These are phyloP conservation scores for Wickerhamiella kazuoi DNA, from an alignment of 805 yeast genomes.

Conservation along the genomic window DNA sequence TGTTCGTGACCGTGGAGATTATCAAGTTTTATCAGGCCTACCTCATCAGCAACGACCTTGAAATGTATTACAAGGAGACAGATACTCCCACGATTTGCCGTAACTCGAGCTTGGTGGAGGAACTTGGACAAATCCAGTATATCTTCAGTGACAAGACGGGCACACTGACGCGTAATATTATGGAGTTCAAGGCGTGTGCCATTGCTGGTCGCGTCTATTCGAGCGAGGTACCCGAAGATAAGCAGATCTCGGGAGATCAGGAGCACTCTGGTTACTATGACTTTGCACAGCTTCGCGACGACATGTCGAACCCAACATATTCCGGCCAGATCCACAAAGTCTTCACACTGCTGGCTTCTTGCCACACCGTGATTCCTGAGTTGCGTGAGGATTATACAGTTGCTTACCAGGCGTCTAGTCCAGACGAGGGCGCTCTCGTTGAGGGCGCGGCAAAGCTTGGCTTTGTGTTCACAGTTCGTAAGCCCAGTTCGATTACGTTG, in stretches of 20 bases:
- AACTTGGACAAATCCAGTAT: constrained; percentile 89
- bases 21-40: constrained; percentile 91
- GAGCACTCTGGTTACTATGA: constrained; percentile 62
- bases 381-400: constrained; percentile 32
- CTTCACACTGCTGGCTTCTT: constrained; percentile 67
- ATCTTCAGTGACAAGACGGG: constrained; percentile 97
- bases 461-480: constrained; percentile 65
- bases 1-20: constrained; percentile 90
- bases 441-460: constrained; percentile 90
- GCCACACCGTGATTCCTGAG: constrained; percentile 97
- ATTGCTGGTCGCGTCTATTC: constrained; percentile 86
- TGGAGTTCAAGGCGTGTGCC: constrained; percentile 90
- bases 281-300: constrained; percentile 41
- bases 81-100: constrained; percentile 93
- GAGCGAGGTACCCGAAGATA: constrained; percentile 81
- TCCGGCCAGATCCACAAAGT: constrained; percentile 49
- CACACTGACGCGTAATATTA: constrained; percentile 82
- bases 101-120: constrained; percentile 91
- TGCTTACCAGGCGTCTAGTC: constrained; percentile 96
- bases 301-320: constrained; percentile 28
- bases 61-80: constrained; percentile 68
- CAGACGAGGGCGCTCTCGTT: constrained; percentile 97
- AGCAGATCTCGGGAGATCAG: constrained; percentile 57
- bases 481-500: constrained; percentile 65
- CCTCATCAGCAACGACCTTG: constrained; percentile 85